Evolutionary conservation across 257 asterid species (phyloP).

Genomic region (Rehmannia glutinosa): DNA sequence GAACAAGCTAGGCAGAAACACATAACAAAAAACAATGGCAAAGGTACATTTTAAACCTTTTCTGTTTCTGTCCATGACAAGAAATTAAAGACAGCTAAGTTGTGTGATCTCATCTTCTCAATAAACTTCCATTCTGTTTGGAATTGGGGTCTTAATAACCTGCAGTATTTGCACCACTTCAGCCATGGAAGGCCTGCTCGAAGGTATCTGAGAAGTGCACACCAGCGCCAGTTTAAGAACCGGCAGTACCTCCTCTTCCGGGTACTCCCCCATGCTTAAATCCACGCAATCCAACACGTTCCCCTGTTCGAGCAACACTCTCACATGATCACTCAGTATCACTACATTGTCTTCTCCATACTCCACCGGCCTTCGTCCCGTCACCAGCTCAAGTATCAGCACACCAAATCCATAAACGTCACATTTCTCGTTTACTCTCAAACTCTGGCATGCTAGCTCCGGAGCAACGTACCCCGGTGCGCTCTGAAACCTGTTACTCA

Average conservation of each 20-base stretch:
- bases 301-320: constrained; percentile 75
- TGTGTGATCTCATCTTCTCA: too few relatives aligned
- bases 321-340: constrained; percentile 73
- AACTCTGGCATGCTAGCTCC: constrained; percentile 81
- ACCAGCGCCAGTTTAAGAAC: constrained; percentile 79
- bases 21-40: not conserved
- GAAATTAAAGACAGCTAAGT: too few relatives aligned
- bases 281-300: constrained; percentile 76
- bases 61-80: too few relatives aligned
- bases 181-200: constrained; percentile 95
- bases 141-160: constrained; percentile 74
- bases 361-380: constrained; percentile 72
- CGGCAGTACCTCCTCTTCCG: constrained; percentile 85
- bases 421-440: constrained; percentile 87
- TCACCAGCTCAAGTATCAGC: constrained; percentile 75
- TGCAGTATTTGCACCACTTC: constrained; percentile 94
- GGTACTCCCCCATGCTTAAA: constrained; percentile 53
- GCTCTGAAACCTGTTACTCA: constrained; percentile 58
- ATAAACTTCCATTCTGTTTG: constrained; percentile 32
- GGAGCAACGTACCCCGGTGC: constrained; percentile 93
- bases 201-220: constrained; percentile 92
- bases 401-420: constrained; percentile 90
- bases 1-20: not conserved
- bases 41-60: too few relatives aligned
- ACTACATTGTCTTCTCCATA: constrained; percentile 85